Conservation (phyloP, 306 rosid species). For the Trichosanthes cucumerina region DNA sequence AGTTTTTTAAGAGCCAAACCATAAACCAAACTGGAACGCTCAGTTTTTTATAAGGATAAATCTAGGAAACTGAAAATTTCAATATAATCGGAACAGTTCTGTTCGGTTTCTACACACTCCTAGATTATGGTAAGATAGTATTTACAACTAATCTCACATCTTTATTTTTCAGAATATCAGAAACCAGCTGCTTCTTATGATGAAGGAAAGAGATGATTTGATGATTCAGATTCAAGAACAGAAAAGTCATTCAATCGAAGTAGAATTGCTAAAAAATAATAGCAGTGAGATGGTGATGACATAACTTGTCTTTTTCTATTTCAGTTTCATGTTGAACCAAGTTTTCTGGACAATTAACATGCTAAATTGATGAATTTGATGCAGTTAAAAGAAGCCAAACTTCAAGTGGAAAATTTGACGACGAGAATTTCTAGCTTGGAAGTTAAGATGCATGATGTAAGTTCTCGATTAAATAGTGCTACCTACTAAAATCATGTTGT, state of each 20-base stretch:
- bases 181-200: slow-evolving; percentile 27
- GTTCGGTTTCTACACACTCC: neutral
- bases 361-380: slow-evolving; percentile 1
- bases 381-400: slow-evolving; percentile 40
- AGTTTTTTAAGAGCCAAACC: neutral
- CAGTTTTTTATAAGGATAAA: neutral
- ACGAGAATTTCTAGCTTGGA: slow-evolving; percentile 43
- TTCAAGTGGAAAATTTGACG: slow-evolving; percentile 45
- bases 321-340: neutral
- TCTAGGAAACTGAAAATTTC: neutral
- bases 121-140: neutral
- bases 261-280: slow-evolving; percentile 27
- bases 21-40: neutral
- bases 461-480: slow-evolving; percentile 15
- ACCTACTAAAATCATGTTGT: neutral
- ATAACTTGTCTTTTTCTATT: slow-evolving; percentile 13
- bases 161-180: slow-evolving; percentile 34
- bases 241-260: slow-evolving; percentile 32
- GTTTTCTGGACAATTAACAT: neutral
- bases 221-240: slow-evolving; percentile 37
- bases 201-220: slow-evolving; percentile 49
- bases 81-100: neutral
- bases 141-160: neutral
- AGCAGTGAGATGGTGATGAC: slow-evolving; percentile 28
- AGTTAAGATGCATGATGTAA: slow-evolving; percentile 45